Evolutionary conservation across 148 eudicot genomes (phyloP).

Genomic region (Camellia sinensis): DNA sequence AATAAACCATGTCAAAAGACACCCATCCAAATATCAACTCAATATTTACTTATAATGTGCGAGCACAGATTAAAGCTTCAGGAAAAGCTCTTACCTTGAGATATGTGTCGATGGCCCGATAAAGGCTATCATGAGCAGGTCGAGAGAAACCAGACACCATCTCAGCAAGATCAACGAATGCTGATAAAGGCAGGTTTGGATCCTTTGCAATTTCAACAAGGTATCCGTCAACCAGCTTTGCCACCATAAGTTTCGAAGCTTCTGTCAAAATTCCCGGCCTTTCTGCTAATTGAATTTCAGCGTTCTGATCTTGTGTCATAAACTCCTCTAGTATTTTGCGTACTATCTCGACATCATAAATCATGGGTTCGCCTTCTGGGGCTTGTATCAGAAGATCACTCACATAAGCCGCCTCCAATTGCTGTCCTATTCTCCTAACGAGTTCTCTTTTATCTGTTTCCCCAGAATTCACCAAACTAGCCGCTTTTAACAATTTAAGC

Average conservation of each 20-base stretch:
- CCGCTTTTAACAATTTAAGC: conserved; percentile 73
- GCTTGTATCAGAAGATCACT: conserved; percentile 64
- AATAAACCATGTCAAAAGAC: background rate
- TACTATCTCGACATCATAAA: conserved; percentile 62
- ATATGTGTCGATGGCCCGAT: conserved; percentile 88
- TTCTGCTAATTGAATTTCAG: conserved; percentile 34
- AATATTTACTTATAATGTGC: background rate
- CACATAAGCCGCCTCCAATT: conserved; percentile 79
- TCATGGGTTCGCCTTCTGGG: conserved; percentile 40
- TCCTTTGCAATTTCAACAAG: conserved; percentile 75
- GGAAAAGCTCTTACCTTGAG: conserved; percentile 58
- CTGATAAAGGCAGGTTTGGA: conserved; percentile 57
- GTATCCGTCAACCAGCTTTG: conserved; percentile 78
- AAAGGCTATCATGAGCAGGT: conserved; percentile 81
- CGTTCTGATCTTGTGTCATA: conserved; percentile 43
- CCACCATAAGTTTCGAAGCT: conserved; percentile 95
- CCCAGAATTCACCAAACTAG: conserved; percentile 44
- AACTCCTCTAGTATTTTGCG: conserved; percentile 64
- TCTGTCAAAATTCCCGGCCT: conserved; percentile 69
- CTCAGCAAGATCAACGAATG: conserved; percentile 69
- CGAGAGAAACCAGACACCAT: conserved; percentile 67
- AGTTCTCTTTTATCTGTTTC: conserved; percentile 49
- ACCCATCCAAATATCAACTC: conserved; percentile 4
- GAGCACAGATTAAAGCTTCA: background rate
- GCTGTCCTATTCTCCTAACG: conserved; percentile 69